Evolutionary conservation across 2,329 filamentous ascomycete species (phyloP), one percentile per base, ranked within the genome.

Genomic region (Aspergillaceae sp.): DNA sequence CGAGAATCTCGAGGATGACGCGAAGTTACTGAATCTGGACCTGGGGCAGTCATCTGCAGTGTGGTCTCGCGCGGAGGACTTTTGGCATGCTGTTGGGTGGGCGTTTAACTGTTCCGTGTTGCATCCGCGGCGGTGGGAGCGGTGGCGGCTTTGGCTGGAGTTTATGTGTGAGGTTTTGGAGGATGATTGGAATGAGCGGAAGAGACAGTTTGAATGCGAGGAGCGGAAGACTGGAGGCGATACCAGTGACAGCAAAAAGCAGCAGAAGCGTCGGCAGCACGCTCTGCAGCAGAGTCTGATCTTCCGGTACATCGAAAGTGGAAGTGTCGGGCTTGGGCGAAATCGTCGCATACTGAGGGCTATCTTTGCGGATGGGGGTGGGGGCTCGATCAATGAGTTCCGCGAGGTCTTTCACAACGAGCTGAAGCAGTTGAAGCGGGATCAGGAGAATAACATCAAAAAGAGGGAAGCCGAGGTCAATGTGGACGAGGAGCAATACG

Each of bases 61-160:
- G 1, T 95, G 86, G 80, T 71, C 70, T 10, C 77, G 79, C n/a
- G 86, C 84, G 1, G 82, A 86, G 50, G 87, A 94, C 60, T 94
- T 97, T 58, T 98, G 92, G 88, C 78, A 82, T 37, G 79, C 87
- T 0, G 77, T 92, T 0, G 92, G 91, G 3, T 97, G 92, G 92
- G 85, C 87, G 0, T 89, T 97, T 64, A 92, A 91, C 61, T 97
- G 91, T 69, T 90, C 87, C 43, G 76, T 85, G 1, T 65, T 77
- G 30, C 75, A 91, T 55, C 81, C 81, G 1, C 75, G 78, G 36
- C 77, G 91, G 19, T 97, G 92, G 91, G 76, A 74, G 42, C 77
- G 82, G 59, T 97, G 90, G 89, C 81, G 77, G 55, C 67, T 80
- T 5, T 95, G 88, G 86, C 72, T 97, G 9, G 78, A 83, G 32